phyloP scores from a whole-genome alignment of 192 early-diverging fungal genomes.

The Entophlyctis luteolus region DNA sequence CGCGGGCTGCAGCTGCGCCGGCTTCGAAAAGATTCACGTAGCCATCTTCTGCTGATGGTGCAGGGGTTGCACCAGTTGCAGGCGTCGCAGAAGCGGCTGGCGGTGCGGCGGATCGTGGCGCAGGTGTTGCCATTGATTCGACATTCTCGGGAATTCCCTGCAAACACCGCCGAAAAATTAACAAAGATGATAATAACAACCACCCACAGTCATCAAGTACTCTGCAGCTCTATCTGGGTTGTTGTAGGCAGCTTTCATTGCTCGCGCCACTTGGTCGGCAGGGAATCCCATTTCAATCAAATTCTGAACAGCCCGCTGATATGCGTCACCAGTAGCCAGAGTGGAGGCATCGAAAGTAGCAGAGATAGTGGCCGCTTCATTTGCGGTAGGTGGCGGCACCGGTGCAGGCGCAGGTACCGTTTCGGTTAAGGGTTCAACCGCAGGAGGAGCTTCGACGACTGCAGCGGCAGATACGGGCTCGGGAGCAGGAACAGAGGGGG shows the following conservation, averaged over 20 bases:
- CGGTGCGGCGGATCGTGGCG: constrained; percentile 19
- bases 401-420: constrained; percentile 30
- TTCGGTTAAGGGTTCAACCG: no score
- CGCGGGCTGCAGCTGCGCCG: constrained; percentile 24
- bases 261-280: constrained; percentile 75
- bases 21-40: constrained; percentile 49
- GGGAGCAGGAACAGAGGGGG: no score
- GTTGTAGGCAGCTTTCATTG: constrained; percentile 95
- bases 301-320: constrained; percentile 75
- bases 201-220: constrained; percentile 80
- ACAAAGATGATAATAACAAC: background rate
- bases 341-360: constrained; percentile 49
- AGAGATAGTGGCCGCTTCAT: constrained; percentile 22
- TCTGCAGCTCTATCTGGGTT: constrained; percentile 97
- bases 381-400: no score
- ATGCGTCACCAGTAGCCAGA: constrained; percentile 68
- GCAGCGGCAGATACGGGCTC: constrained; percentile 37
- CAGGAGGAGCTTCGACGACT: constrained; percentile 37
- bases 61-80: constrained; percentile 16
- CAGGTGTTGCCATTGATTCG: no score
- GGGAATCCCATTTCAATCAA: constrained; percentile 96
- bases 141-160: constrained; percentile 79
- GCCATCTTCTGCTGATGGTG: constrained; percentile 21
- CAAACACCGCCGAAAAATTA: no score
- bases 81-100: constrained; percentile 22